These are phyloP conservation scores for Neurospora sp. DNA, from an alignment of 495 filamentous ascomycete genomes.

Conservation along the genomic window DNA sequence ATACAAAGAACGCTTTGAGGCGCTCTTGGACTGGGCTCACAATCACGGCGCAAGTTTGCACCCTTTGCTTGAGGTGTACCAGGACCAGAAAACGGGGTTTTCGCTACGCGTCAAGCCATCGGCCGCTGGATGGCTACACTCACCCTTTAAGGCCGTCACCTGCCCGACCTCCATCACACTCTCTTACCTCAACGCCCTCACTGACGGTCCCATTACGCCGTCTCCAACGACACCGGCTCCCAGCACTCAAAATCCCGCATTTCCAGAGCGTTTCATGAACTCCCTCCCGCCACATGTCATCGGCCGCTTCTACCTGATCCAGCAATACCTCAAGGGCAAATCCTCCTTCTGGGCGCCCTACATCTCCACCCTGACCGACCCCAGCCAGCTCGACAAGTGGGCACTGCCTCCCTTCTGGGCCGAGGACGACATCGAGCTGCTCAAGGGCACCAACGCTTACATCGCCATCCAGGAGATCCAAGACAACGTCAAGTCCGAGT, in stretches of 20 bases:
- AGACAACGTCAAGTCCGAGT: slow-evolving; percentile 30
- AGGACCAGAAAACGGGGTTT: slow-evolving; percentile 30
- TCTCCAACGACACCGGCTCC: neutral
- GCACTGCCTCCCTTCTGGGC: slow-evolving; percentile 36
- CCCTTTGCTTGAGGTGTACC: slow-evolving; percentile 34
- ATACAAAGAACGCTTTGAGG: slow-evolving; percentile 11
- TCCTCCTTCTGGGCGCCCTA: slow-evolving; percentile 44
- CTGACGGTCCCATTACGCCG: slow-evolving; percentile 13
- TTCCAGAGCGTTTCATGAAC: slow-evolving; percentile 30
- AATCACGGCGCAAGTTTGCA: slow-evolving; percentile 29
- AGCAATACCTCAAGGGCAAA: slow-evolving; percentile 35
- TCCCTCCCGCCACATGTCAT: slow-evolving; percentile 33
- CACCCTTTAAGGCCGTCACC: slow-evolving; percentile 25
- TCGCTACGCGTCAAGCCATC: slow-evolving; percentile 33
- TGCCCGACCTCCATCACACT: slow-evolving; percentile 31
- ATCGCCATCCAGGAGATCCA: slow-evolving; percentile 36
- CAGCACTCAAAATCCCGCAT: slow-evolving; percentile 7
- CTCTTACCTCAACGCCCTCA: slow-evolving; percentile 36
- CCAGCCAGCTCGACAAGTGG: slow-evolving; percentile 30
- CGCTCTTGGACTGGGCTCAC: slow-evolving; percentile 26
- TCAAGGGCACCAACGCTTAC: slow-evolving; percentile 40
- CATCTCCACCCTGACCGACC: slow-evolving; percentile 40
- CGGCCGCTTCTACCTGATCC: slow-evolving; percentile 39
- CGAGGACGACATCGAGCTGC: slow-evolving; percentile 33
- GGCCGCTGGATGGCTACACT: slow-evolving; percentile 2